A percentile compares a stretch with the other conserved stretches of the same genome.
Conservation (phyloP, 176 grass and related monocot species). For the Zizania latifolia region DNA sequence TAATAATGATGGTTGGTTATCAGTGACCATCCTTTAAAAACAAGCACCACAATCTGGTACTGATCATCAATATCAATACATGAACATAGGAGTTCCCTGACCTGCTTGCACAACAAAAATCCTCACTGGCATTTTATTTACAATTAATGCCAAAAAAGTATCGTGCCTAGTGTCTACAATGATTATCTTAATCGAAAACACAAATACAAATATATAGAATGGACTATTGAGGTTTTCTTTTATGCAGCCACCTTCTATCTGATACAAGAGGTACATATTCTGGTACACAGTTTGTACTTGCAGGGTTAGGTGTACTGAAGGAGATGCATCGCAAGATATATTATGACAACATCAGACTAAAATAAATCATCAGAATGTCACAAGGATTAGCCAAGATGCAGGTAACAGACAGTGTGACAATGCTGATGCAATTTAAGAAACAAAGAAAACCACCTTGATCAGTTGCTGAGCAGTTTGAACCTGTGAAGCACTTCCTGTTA, state of each 20-base stretch:
- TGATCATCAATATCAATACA: neutral
- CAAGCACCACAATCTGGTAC: neutral
- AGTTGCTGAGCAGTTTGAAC: conserved; percentile 96
- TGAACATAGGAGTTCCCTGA: neutral
- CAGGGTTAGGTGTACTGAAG: neutral
- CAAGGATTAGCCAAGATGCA: neutral
- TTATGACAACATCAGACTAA: neutral
- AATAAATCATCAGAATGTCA: neutral
- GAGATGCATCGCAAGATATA: neutral
- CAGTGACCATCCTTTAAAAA: neutral
- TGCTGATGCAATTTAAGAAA: conserved; percentile 2
- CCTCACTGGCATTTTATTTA: neutral
- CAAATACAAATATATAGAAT: neutral
- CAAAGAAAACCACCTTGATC: conserved; percentile 58
- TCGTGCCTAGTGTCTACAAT: neutral
- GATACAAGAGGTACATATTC: neutral
- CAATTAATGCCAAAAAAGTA: neutral
- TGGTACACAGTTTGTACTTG: neutral
- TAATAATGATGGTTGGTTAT: neutral
- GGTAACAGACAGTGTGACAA: neutral
- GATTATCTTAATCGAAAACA: neutral
- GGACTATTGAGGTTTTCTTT: neutral
- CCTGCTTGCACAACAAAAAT: no score
- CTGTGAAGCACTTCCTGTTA: conserved; percentile 68
- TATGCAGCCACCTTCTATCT: neutral